Conservation (phyloP, 192 early-diverging fungal genomes). For the Lobulomyces angularis region DNA sequence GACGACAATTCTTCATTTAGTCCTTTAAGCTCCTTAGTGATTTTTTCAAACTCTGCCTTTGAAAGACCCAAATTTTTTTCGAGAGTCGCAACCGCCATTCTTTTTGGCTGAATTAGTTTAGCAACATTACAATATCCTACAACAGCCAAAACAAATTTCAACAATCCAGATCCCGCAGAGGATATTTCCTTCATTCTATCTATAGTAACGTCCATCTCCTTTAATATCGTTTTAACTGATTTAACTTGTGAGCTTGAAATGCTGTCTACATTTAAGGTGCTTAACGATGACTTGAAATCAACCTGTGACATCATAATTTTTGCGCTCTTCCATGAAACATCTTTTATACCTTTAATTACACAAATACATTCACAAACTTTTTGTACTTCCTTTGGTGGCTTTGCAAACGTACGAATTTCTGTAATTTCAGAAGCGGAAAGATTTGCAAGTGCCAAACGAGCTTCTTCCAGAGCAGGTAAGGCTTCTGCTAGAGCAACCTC, state of each 20-base stretch:
- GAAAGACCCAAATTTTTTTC: conserved; percentile 44
- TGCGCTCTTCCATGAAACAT: conserved; percentile 52
- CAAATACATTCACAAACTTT: conserved; percentile 54
- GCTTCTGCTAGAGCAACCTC: conserved; percentile 48
- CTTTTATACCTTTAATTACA: conserved; percentile 50
- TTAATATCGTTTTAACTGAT: conserved; percentile 35
- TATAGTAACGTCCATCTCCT: conserved; percentile 48
- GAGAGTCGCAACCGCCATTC: conserved; percentile 38
- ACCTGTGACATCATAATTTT: conserved; percentile 49
- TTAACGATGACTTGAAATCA: conserved; percentile 46
- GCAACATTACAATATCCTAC: conserved; percentile 53
- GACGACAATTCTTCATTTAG: conserved; percentile 35
- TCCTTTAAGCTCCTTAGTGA: conserved; percentile 39
- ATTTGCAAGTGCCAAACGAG: conserved; percentile 37
- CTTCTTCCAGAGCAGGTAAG: conserved; percentile 44
- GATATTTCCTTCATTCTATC: conserved; percentile 48
- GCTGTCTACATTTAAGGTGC: conserved; percentile 34
- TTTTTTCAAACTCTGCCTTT: conserved; percentile 47
- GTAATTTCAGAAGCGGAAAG: conserved; percentile 48
- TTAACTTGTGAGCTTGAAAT: conserved; percentile 43
- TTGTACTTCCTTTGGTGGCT: conserved; percentile 51
- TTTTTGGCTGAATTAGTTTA: conserved; percentile 42
- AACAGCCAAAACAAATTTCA: conserved; percentile 45
- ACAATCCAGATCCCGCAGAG: conserved; percentile 39
- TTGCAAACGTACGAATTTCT: conserved; percentile 48